Conservation (phyloP, 2,329 filamentous ascomycete species). For the Blastomyces emzantsi region DNA sequence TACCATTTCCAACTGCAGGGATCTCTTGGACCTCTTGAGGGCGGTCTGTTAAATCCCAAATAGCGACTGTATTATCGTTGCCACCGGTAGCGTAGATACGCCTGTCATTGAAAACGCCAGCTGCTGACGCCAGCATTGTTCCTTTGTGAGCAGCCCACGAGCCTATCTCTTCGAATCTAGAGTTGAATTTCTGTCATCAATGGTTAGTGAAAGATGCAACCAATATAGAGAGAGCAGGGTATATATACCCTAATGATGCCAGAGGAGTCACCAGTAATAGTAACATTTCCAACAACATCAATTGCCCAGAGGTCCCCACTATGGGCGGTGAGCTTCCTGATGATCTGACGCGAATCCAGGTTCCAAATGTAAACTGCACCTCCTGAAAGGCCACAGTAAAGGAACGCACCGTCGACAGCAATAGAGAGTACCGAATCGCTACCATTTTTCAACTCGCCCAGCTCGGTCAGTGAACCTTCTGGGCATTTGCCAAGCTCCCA, state of each 20-base stretch:
- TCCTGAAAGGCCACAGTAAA: conserved; percentile 81
- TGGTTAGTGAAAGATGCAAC: conserved; percentile 12
- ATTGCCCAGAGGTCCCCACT: conserved; percentile 77
- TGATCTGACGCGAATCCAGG: conserved; percentile 81
- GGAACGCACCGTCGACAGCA: conserved; percentile 77
- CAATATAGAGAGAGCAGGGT: not conserved
- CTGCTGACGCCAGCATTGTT: conserved; percentile 75
- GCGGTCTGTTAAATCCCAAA: conserved; percentile 69
- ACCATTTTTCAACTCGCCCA: conserved; percentile 57
- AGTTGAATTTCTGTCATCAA: conserved; percentile 55
- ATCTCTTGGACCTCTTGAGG: conserved; percentile 37
- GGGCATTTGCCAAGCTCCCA: conserved; percentile 63
- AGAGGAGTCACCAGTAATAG: conserved; percentile 83
- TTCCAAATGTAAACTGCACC: conserved; percentile 96
- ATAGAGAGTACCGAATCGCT: conserved; percentile 64
- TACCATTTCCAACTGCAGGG: conserved; percentile 50
- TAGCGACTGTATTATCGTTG: conserved; percentile 79
- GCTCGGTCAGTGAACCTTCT: conserved; percentile 56
- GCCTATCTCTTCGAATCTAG: conserved; percentile 70
- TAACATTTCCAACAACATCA: conserved; percentile 71
- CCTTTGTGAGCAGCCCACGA: conserved; percentile 78
- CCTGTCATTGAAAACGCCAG: conserved; percentile 58
- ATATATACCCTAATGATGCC: conserved; percentile 68
- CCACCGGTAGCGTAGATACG: conserved; percentile 91
- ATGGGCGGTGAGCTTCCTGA: conserved; percentile 76